Evolutionary conservation across 345 rosid genomes (phyloP).

Genomic region (Arabidopsis thaliana): DNA sequence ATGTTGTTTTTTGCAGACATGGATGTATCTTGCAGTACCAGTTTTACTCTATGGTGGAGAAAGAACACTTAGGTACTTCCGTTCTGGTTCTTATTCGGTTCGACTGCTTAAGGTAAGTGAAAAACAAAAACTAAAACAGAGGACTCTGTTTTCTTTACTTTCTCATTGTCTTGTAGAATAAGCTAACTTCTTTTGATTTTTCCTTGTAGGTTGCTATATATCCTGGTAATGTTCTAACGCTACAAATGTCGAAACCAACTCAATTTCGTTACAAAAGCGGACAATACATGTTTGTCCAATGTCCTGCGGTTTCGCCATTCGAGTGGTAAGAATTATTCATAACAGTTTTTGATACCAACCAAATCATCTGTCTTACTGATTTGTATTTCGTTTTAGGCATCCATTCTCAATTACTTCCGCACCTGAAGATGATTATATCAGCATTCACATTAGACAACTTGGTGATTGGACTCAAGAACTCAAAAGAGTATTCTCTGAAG

Average conservation of each 20-base stretch:
- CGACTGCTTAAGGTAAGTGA: conserved; percentile 72
- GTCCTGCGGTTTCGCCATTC: conserved; percentile 98
- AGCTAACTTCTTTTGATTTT: neutral
- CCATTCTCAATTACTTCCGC: conserved; percentile 99
- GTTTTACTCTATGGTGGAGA: conserved; percentile 86
- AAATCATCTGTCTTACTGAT: conserved; percentile 9
- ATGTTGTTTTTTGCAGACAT: conserved; percentile 60
- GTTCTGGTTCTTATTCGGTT: conserved; percentile 83
- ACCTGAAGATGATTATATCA: conserved; percentile 89
- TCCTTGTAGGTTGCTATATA: conserved; percentile 84
- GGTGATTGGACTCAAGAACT: conserved; percentile 99
- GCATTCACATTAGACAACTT: conserved; percentile 91
- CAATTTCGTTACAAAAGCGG: conserved; percentile 95
- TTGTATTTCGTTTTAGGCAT: conserved; percentile 64
- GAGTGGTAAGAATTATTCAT: conserved; percentile 66
- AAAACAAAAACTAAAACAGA: conserved; percentile 4
- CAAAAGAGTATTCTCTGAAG: conserved; percentile 79
- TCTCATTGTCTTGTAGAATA: neutral
- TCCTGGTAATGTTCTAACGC: conserved; percentile 91
- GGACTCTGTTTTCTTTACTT: conserved; percentile 19
- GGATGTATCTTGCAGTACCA: conserved; percentile 98
- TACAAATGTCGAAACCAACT: conserved; percentile 95
- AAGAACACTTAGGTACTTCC: conserved; percentile 83
- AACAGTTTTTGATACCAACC: conserved; percentile 9
- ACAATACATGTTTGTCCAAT: conserved; percentile 97